Evolutionary conservation across 768 basidiomycete genomes (phyloP).

Genomic region (Suillus subalutaceus): DNA sequence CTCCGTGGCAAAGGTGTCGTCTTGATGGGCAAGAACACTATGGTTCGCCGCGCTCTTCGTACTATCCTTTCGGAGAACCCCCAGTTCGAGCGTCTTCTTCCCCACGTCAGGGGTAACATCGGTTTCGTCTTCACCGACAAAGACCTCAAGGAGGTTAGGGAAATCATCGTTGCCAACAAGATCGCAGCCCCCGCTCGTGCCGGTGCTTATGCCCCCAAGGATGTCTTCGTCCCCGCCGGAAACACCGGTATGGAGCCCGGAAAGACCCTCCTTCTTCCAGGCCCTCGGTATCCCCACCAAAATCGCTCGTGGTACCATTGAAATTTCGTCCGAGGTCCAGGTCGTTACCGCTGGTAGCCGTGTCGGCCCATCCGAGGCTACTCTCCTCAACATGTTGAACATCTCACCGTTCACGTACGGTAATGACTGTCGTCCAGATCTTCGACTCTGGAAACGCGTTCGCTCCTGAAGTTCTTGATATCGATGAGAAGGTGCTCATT

Average conservation of each 20-base stretch:
- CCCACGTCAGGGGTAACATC: conserved; percentile 95
- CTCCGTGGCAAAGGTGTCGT: conserved; percentile 97
- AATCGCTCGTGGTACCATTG: conserved; percentile 99
- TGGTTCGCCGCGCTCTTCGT: conserved; percentile 98
- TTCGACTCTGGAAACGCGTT: conserved; percentile 94
- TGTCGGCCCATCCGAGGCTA: conserved; percentile 97
- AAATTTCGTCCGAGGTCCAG: conserved; percentile 97
- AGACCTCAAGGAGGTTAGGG: conserved; percentile 95
- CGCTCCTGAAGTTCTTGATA: conserved; percentile 86
- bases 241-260: conserved; percentile 99
- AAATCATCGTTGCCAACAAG: conserved; percentile 94
- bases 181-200: conserved; percentile 99
- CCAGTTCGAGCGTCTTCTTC: conserved; percentile 95
- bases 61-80: conserved; percentile 88
- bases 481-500: conserved; percentile 89
- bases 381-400: conserved; percentile 99
- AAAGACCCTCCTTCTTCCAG: conserved; percentile 99
- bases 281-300: conserved; percentile 99
- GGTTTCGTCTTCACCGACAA: conserved; percentile 96
- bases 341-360: conserved; percentile 91
- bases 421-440: conserved; percentile 97
- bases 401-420: conserved; percentile 99
- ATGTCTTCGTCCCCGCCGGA: conserved; percentile 89
- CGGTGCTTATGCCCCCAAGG: conserved; percentile 91
- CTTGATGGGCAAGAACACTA: conserved; percentile 99